These are phyloP conservation scores for Posidonia australis DNA, from an alignment of 106 monocot genomes.

Conservation along the genomic window DNA sequence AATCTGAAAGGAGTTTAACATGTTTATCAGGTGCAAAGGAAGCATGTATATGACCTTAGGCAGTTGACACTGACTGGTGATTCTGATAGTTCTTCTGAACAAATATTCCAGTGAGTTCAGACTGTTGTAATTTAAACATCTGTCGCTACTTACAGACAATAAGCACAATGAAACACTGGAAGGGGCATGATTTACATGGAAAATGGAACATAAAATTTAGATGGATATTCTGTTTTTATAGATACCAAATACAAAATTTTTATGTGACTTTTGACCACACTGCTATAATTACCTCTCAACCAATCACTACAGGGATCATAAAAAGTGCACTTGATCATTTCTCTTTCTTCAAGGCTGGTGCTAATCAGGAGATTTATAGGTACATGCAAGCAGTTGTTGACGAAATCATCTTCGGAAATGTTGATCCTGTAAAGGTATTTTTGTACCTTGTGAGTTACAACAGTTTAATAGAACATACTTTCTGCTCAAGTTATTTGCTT, in stretches of 20 bases:
- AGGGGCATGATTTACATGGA: no score
- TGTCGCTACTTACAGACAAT: no score
- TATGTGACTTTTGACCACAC: no score
- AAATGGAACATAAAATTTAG: no score
- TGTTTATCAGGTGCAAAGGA: conserved; percentile 77
- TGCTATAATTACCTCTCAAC: no score
- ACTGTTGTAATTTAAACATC: no score
- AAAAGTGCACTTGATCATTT: neutral
- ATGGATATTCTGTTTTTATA: no score
- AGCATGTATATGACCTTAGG: conserved; percentile 92
- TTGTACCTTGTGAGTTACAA: neutral
- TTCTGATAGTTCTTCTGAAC: conserved; percentile 62
- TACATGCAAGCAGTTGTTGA: conserved; percentile 99
- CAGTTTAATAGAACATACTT: neutral
- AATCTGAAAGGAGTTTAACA: neutral
- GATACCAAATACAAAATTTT: no score
- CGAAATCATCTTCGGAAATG: conserved; percentile 60
- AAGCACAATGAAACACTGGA: no score
- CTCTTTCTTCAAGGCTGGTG: no score
- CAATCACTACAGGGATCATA: no score
- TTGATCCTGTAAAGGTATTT: conserved; percentile 68
- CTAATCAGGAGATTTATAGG: conserved; percentile 30
- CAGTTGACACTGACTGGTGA: conserved; percentile 82
- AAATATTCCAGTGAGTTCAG: conserved; percentile 71
- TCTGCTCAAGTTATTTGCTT: neutral